Percentiles rank a stretch among this genome's conserved stretches.
Evolutionary conservation across 306 rosid genomes (phyloP).

Genomic region (Abrus pulchellus): DNA sequence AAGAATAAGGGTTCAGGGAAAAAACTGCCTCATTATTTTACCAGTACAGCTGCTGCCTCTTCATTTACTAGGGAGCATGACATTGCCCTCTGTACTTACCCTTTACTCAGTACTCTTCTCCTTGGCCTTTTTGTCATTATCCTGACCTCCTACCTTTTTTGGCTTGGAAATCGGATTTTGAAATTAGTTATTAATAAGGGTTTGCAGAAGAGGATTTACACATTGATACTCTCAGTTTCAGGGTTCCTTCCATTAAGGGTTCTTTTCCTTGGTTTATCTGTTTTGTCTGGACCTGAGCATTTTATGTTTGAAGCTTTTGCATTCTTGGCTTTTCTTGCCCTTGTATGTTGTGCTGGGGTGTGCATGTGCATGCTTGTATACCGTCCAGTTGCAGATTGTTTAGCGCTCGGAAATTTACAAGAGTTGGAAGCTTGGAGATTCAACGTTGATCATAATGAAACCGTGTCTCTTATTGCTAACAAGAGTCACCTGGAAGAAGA

Average conservation of each 20-base stretch:
- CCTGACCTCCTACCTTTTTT: conserved; percentile 87
- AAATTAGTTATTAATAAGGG: conserved; percentile 94
- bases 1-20: conserved; percentile 52
- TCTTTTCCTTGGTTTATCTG: conserved; percentile 93
- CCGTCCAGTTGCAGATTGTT: conserved; percentile 91
- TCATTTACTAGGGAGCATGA: conserved; percentile 50
- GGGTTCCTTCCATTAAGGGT: conserved; percentile 94
- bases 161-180: conserved; percentile 97
- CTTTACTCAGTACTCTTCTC: conserved; percentile 82
- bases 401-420: conserved; percentile 84
- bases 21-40: conserved; percentile 73
- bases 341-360: conserved; percentile 81
- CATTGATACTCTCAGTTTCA: conserved; percentile 83
- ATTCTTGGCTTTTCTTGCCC: conserved; percentile 94
- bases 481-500: conserved; percentile 73
- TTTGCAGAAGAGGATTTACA: conserved; percentile 94
- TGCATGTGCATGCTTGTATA: conserved; percentile 95
- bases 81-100: conserved; percentile 88
- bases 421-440: conserved; percentile 81
- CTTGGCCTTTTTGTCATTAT: conserved; percentile 82
- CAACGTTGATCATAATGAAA: conserved; percentile 71
- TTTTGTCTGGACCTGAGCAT: conserved; percentile 75
- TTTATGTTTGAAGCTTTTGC: conserved; percentile 81
- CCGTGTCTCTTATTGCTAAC: conserved; percentile 82
- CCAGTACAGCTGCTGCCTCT: conserved; percentile 57